Evolutionary conservation across 306 rosid genomes (phyloP).

Genomic region (Trifolium fragiferum): DNA sequence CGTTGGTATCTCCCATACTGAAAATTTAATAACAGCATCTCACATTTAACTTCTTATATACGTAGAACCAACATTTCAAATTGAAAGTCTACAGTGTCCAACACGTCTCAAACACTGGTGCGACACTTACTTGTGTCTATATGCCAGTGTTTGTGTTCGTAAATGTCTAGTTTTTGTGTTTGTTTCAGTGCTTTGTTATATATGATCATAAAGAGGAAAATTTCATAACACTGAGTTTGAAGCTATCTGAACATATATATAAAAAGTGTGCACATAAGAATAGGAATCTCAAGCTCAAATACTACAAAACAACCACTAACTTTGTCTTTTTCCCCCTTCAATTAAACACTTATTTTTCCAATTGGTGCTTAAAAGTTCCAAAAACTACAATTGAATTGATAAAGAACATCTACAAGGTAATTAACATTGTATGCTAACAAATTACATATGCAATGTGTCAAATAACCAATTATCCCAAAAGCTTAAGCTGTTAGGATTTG

Average conservation of each 20-base stretch:
- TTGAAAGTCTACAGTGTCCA: neutral
- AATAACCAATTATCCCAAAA: too few relatives aligned
- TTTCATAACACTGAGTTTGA: conserved; percentile 15
- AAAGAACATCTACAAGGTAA: conserved; percentile 15
- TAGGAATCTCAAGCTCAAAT: conserved; percentile 27
- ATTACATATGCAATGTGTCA: neutral
- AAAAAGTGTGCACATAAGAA: neutral
- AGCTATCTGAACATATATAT: neutral
- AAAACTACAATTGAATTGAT: neutral
- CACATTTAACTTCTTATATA: conserved; percentile 35
- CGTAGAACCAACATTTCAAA: neutral
- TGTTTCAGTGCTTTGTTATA: neutral
- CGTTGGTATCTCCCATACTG: conserved; percentile 88
- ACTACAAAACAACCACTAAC: conserved; percentile 7
- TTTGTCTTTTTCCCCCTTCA: conserved; percentile 2
- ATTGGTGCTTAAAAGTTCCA: conserved; percentile 6
- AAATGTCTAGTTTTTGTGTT: too few relatives aligned
- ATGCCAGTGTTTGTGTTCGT: too few relatives aligned
- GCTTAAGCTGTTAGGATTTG: too few relatives aligned
- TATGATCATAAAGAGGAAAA: neutral
- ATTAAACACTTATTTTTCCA: conserved; percentile 17
- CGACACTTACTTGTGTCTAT: too few relatives aligned
- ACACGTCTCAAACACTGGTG: neutral
- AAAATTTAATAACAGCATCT: conserved; percentile 45
- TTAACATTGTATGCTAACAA: conserved; percentile 18